Evolutionary conservation across 2,329 filamentous ascomycete species (phyloP), one percentile per base, ranked within the genome.

Genomic region (Monilinia vaccinii-corymbosi): DNA sequence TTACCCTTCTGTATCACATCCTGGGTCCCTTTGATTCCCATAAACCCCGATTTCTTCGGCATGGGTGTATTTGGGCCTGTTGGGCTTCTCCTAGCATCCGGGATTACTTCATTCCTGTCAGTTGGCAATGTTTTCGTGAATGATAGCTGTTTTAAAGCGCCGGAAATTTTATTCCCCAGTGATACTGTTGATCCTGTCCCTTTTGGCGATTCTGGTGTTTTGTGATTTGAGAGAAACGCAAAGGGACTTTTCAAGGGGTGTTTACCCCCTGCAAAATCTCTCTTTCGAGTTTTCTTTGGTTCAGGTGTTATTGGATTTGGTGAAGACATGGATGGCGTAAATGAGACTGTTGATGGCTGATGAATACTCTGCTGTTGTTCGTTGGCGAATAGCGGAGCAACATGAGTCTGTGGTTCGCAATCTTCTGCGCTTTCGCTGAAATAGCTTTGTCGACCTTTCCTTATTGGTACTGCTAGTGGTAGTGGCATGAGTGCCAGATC

Each of bases 191-290:
- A 31, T n/a, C 38, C 51, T 10, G 25, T 23, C 8, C 28, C 2
- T 42, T 14, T 42, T 28, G 47, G 36, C 14, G 56, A 58, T 25
- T 51, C 48, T 45, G 56, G 42, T 57, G 56, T 34, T 34, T 50
- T 58, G 9, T 38, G 25, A 50, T 18, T 47, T 28, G 52, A 14
- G 32, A 36, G n/a, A 47, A 65, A 66, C 11, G 64, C 64, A 32
- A 62, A 66, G 3, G 66, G 63, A 50, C 65, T 65, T 34, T 63
- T 66, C 40, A 64, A 34, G 7, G 62, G 65, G 40, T 62, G 61
- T 46, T 63, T 63, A 18, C 62, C 61, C 10, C 45, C 55, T 36
- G 52, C 60, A 36, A 65, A 66, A 8, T n/a, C 36, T 21, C 23
- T 60, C 25, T 50, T 64, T 21, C 28, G 34, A 16, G 28, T 11